Conservation (phyloP, 1,139 yeast genomes). For the Kluyveromyces marxianus region DNA sequence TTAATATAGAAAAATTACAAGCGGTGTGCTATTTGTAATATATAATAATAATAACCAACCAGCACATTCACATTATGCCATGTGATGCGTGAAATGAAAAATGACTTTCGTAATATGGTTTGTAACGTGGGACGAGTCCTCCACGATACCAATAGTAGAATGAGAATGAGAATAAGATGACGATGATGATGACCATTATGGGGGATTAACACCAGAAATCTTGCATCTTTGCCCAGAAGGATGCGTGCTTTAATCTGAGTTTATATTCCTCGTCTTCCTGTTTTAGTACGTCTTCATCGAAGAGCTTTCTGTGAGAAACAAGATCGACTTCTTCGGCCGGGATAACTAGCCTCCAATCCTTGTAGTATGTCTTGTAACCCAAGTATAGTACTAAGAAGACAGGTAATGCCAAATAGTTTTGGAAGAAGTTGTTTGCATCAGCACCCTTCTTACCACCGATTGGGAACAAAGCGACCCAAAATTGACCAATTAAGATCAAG, state of each 20-base stretch:
- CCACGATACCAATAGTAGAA: no score
- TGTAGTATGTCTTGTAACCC: constrained; percentile 46
- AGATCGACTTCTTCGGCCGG: constrained; percentile 49
- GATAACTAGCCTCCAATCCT: constrained; percentile 42
- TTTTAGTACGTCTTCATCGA: constrained; percentile 57
- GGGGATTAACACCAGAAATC: constrained; percentile 18
- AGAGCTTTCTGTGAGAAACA: constrained; percentile 62
- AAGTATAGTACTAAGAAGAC: constrained; percentile 46
- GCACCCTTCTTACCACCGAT: constrained; percentile 40
- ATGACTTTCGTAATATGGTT: no score
- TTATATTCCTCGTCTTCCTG: constrained; percentile 49
- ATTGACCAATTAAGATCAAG: constrained; percentile 45
- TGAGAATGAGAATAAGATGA: no score
- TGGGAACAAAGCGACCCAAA: constrained; percentile 65
- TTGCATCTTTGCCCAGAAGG: constrained; percentile 13
- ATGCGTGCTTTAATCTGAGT: constrained; percentile 18
- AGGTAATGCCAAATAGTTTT: constrained; percentile 53
- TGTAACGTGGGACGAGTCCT: no score
- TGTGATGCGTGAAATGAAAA: no score
- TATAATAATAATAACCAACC: no score
- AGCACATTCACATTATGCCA: no score
- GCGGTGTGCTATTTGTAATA: no score
- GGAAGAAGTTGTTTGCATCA: constrained; percentile 47
- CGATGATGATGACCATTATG: not conserved
- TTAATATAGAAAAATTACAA: no score